Evolutionary conservation across 345 rosid species (phyloP), one percentile per base, ranked within the genome.

Genomic region (Laguncularia racemosa): DNA sequence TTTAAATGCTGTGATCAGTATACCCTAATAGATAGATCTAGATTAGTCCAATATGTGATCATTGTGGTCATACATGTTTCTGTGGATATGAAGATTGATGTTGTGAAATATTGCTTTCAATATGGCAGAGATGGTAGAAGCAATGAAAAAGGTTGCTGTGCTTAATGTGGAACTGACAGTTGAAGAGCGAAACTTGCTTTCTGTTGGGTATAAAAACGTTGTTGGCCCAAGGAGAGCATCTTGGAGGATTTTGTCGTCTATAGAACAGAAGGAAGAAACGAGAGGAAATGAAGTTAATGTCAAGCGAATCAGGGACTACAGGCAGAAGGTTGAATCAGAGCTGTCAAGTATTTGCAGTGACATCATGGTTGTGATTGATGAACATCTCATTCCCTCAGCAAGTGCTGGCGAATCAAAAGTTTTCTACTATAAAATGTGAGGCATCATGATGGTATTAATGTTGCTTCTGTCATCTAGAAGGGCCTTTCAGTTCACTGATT

Each of bases 161-260:
- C 66, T 63, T 53, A 70, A 73, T 60, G 73, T 68, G 46, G 77
- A 68, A 23, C 54, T 73, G 64, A 73, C 77, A 0, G 50, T 73
- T 33, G 77, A 73, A 62, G 77, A 73, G 67, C 63, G 77, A 6
- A 73, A 68, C 62, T 52, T 73, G 60, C 73, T 73, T 40, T 73
- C 77, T 44, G 72, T 73, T 48, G 73, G 77, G 20, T 73, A 73
- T 57, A 73, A 73, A 48, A 73, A 73, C 44, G 69, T 73, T 14
- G 59, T 73, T 16, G 77, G 77, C 23, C 58, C 73, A 19, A 63
- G 77, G 61, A 73, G 77, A 46, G 77, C 77, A 13, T 73, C 77
- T 1, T 73, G 77, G 77, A 68, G 77, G 70, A 73, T 73, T 53
- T 59, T 73, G 52, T 64, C 73, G 0, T 73, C 77, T 11, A 73